phyloP scores from a whole-genome alignment of 2,329 filamentous ascomycete species.

The Fusarium fujikuroi region DNA sequence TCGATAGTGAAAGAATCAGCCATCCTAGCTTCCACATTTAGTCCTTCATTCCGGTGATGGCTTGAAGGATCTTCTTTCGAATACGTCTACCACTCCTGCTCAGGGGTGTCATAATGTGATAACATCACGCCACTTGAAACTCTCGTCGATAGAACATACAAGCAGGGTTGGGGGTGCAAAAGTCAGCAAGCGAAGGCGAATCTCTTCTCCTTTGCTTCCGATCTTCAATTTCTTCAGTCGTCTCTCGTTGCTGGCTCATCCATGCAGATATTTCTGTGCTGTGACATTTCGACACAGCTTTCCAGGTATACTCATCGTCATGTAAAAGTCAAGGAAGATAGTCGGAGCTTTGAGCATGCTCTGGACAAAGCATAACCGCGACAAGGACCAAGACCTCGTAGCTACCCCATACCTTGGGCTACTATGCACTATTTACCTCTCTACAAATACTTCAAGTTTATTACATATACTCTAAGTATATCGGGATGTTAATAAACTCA shows the following conservation, averaged over 20 bases:
- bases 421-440: neutral
- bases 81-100: slow-evolving; percentile 13
- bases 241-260: slow-evolving; percentile 34
- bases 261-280: slow-evolving; percentile 16
- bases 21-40: slow-evolving; percentile 31
- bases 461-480: neutral
- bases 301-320: slow-evolving; percentile 59
- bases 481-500: neutral
- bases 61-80: slow-evolving; percentile 47
- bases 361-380: neutral
- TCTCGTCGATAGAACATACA: slow-evolving; percentile 54
- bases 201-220: slow-evolving; percentile 36
- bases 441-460: neutral
- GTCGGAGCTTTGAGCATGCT: slow-evolving; percentile 46
- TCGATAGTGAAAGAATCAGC: slow-evolving; percentile 22
- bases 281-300: slow-evolving; percentile 53
- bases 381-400: too few relatives aligned
- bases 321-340: slow-evolving; percentile 60
- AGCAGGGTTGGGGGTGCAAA: slow-evolving; percentile 59
- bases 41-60: slow-evolving; percentile 48
- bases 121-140: slow-evolving; percentile 57
- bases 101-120: slow-evolving; percentile 44
- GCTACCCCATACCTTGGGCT: neutral
- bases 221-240: neutral
- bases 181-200: slow-evolving; percentile 53